phyloP scores from a whole-genome alignment of 1,139 yeast genomes.

The Lodderomyces oxycetoniae region DNA sequence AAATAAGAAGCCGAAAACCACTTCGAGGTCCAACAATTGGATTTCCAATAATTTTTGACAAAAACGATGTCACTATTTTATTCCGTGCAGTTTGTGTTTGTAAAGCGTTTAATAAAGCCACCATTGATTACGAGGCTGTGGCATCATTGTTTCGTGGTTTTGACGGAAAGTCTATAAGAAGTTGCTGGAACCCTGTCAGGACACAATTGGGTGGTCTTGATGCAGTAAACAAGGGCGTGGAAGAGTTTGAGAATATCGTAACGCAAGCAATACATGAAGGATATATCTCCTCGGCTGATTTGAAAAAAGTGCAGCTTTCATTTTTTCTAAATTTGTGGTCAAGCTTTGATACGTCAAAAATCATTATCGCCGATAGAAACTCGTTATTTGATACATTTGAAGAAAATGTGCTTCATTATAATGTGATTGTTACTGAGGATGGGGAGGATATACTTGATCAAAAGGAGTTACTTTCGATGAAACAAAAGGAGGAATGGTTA shows the following conservation, averaged over 20 bases:
- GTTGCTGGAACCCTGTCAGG: conserved; percentile 61
- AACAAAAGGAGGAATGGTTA: conserved; percentile 49
- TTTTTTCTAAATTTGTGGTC: conserved; percentile 57
- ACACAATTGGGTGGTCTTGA: conserved; percentile 51
- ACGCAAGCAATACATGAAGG: conserved; percentile 49
- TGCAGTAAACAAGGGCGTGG: conserved; percentile 49
- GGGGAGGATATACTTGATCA: conserved; percentile 26
- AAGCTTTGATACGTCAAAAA: conserved; percentile 35
- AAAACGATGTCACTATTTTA: conserved; percentile 45
- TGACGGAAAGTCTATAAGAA: conserved; percentile 37
- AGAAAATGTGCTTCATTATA: conserved; percentile 29
- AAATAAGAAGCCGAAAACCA: background rate
- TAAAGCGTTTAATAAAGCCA: conserved; percentile 45
- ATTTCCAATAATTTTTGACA: conserved; percentile 21
- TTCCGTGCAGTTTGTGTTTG: conserved; percentile 62
- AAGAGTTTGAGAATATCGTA: conserved; percentile 57
- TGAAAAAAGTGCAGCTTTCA: conserved; percentile 44
- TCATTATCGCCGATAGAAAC: conserved; percentile 30
- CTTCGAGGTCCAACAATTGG: background rate
- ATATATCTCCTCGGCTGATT: conserved; percentile 37
- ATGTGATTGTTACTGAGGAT: conserved; percentile 15
- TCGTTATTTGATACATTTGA: conserved; percentile 29
- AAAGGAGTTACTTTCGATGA: conserved; percentile 46
- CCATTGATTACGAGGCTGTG: conserved; percentile 58
- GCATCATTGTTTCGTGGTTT: conserved; percentile 39